Evolutionary conservation across 306 rosid species (phyloP), one percentile per base, ranked within the genome.

Genomic region (Fagus crenata): DNA sequence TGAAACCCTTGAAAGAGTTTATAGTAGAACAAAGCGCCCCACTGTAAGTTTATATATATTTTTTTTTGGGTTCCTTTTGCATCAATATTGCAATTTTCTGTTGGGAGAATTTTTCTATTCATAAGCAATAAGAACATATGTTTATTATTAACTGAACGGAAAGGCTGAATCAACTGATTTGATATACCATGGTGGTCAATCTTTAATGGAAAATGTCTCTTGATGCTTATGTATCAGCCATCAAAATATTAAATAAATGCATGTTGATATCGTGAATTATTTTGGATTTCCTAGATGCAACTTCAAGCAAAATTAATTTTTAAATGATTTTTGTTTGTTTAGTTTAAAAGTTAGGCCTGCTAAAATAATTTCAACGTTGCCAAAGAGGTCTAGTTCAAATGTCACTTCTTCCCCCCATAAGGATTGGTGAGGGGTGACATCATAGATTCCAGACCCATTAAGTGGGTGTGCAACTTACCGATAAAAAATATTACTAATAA

Each of bases 21-120:
- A 89, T 73, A 81, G 83, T 77, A 92, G 91, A 85, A 77, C 97
- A 68, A 92, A 89, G 84, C 92, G 97, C 14, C 99, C 99, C 76
- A 90, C 97, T 67, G 97, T 95, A 86, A 89, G 99, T 85, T 22
- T 22, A 22, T 22, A 22, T 22, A 22, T 22, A 22, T 22, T 40
- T 65, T 6, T 67, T 83, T 82, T 7, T n/a, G 2, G 7, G 2
- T 3, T 17, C 36, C 79, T 61, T 46, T 4, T 71, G 65, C 75
- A 54, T 74, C 76, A 31, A 37, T 53, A 14, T 68, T 36, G 32
- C n/a, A 40, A 49, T 67, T 74, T 79, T 67, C 77, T 42, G 73
- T 36, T 58, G 17, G 54, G 65, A 55, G 58, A 39, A 70, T 14
- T 37, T 65, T 37, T 28, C n/a, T 63, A 12, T 70, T 15, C 72